phyloP scores from a whole-genome alignment of 2,329 filamentous ascomycete species.

The Fusarium sp. region DNA sequence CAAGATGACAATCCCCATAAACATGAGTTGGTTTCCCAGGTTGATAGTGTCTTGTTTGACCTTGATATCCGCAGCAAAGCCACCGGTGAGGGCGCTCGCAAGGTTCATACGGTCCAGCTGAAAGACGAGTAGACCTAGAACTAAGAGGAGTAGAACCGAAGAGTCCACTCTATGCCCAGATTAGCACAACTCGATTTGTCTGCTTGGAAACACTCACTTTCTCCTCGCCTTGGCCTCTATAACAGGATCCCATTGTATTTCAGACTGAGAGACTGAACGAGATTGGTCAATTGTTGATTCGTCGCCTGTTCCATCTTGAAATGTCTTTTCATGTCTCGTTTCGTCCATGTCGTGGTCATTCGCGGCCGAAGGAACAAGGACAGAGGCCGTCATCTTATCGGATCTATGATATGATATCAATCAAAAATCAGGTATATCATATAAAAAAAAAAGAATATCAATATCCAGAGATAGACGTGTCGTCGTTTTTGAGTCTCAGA shows the following conservation, averaged over 20 bases:
- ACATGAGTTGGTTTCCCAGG: slow-evolving; percentile 64
- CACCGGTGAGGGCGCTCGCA: slow-evolving; percentile 60
- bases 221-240: neutral
- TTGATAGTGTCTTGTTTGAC: slow-evolving; percentile 61
- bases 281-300: neutral
- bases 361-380: neutral
- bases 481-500: neutral
- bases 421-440: neutral
- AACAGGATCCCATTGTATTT: neutral
- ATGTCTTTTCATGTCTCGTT: neutral
- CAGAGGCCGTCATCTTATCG: neutral
- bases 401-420: neutral
- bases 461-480: neutral
- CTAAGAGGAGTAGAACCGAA: slow-evolving; percentile 59
- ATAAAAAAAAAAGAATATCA: neutral
- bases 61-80: slow-evolving; percentile 55
- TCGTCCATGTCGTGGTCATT: neutral
- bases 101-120: slow-evolving; percentile 65
- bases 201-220: neutral
- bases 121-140: slow-evolving; percentile 61
- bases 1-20: slow-evolving; percentile 59
- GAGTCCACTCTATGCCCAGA: slow-evolving; percentile 54
- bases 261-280: neutral
- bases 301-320: neutral
- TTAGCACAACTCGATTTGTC: neutral